Percentiles rank a stretch among this genome's conserved stretches.
These are phyloP conservation scores for Monotropa hypopitys DNA, from an alignment of 179 eudicot species.

Conservation along the genomic window DNA sequence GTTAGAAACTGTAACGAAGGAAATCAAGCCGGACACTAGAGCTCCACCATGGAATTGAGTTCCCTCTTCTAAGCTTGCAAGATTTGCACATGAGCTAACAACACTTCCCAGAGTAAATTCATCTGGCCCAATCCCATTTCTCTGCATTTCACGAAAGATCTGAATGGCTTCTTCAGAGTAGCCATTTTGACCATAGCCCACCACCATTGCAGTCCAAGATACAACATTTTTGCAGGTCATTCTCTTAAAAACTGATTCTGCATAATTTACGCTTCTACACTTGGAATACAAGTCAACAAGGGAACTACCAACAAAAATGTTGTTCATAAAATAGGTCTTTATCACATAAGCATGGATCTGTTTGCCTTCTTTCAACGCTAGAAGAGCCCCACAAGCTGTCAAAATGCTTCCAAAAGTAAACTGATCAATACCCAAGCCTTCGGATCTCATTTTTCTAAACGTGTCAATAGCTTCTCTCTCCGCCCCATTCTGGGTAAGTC, in stretches of 20 bases:
- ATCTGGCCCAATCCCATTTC: conserved; percentile 50
- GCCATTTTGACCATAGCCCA: conserved; percentile 88
- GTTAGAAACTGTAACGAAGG: conserved; percentile 63
- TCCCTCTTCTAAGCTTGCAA: conserved; percentile 80
- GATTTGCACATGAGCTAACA: conserved; percentile 74
- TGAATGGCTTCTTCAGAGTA: conserved; percentile 67
- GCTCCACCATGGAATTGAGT: conserved; percentile 78
- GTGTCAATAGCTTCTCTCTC: conserved; percentile 46
- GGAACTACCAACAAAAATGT: conserved; percentile 79
- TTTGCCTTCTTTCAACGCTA: conserved; percentile 56
- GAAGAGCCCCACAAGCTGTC: conserved; percentile 70
- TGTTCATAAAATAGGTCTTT: conserved; percentile 36
- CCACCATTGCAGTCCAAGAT: conserved; percentile 90
- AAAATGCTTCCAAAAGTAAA: conserved; percentile 80
- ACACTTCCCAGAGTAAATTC: conserved; percentile 77
- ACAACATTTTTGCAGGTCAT: conserved; percentile 64
- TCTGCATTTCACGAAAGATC: conserved; percentile 52
- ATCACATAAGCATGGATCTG: conserved; percentile 65
- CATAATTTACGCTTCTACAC: conserved; percentile 49
- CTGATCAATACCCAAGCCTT: conserved; percentile 51
- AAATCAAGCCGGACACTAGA: conserved; percentile 50
- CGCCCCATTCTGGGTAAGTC: conserved; percentile 32
- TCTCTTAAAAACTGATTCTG: conserved; percentile 48
- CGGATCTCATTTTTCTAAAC: conserved; percentile 53
- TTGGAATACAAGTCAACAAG: conserved; percentile 90